Evolutionary conservation across 2,329 filamentous ascomycete species (phyloP).

Genomic region (Claviceps sp.): DNA sequence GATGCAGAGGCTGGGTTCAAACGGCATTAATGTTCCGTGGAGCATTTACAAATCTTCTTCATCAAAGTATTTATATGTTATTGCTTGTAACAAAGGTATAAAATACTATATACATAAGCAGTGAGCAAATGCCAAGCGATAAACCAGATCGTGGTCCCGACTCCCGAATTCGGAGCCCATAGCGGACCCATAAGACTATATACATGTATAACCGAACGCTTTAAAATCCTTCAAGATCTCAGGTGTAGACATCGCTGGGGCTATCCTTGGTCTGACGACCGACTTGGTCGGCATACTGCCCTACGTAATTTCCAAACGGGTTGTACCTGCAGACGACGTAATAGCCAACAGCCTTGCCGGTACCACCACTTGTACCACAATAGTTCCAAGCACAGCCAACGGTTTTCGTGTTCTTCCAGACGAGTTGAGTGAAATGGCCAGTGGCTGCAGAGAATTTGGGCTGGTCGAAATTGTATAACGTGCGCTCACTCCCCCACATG

Average conservation of each 20-base stretch:
- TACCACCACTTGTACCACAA: background rate
- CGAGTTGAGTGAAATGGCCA: background rate
- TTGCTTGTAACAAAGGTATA: too few species aligned
- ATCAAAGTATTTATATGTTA: too few species aligned
- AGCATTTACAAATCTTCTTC: too few species aligned
- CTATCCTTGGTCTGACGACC: background rate
- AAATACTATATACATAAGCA: too few species aligned
- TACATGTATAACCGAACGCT: too few species aligned
- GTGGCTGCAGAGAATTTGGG: background rate
- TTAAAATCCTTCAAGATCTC: too few species aligned
- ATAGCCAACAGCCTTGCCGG: background rate
- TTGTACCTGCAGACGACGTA: conserved; percentile 2
- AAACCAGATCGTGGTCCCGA: too few species aligned
- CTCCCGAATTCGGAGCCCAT: too few species aligned
- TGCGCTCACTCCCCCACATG: conserved; percentile 1
- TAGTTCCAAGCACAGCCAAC: conserved; percentile 1
- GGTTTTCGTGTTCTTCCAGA: background rate
- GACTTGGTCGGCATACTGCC: background rate
- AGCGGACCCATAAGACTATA: too few species aligned
- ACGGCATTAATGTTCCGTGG: too few species aligned
- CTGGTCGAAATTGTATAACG: background rate
- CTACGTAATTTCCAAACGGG: background rate
- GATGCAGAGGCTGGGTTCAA: too few species aligned
- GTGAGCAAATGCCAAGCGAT: too few species aligned
- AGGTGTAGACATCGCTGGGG: background rate